These are phyloP conservation scores for Medicago lupulina DNA, from an alignment of 306 rosid genomes.

Conservation along the genomic window DNA sequence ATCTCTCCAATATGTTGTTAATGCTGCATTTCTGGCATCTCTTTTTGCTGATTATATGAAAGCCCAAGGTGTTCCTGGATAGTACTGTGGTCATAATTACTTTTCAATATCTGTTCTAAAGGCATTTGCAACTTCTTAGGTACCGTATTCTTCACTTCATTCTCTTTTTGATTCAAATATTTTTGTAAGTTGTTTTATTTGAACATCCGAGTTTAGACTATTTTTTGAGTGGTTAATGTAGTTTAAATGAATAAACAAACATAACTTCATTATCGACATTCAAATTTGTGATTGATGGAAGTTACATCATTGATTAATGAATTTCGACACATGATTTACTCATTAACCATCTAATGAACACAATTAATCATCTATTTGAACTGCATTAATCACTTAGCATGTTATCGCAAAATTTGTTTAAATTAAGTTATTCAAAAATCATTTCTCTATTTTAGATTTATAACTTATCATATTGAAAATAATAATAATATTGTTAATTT, in stretches of 20 bases:
- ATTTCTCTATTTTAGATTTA: not conserved
- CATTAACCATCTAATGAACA: too few species aligned
- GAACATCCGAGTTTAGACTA: not conserved
- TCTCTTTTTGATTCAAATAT: not conserved
- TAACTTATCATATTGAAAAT: not conserved
- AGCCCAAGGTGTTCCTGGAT: constrained; percentile 58
- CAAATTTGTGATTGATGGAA: too few species aligned
- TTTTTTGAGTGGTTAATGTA: not conserved
- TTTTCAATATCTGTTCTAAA: constrained; percentile 43
- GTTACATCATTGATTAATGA: too few species aligned
- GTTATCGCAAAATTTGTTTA: too few species aligned
- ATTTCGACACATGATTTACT: too few species aligned
- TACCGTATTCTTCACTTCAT: constrained; percentile 25
- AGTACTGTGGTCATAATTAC: constrained; percentile 55
- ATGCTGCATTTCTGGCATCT: constrained; percentile 70
- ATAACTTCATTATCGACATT: too few species aligned
- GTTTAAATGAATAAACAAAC: not conserved
- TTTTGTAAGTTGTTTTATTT: not conserved
- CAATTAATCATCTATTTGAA: too few species aligned
- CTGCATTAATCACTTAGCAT: too few species aligned
- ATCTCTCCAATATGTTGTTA: constrained; percentile 65
- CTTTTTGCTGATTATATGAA: constrained; percentile 67
- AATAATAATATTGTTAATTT: not conserved
- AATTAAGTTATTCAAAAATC: not conserved
- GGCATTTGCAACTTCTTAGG: constrained; percentile 71